Evolutionary conservation across 164 flowering plant species (phyloP).

Genomic region (Buxus sempervirens): DNA sequence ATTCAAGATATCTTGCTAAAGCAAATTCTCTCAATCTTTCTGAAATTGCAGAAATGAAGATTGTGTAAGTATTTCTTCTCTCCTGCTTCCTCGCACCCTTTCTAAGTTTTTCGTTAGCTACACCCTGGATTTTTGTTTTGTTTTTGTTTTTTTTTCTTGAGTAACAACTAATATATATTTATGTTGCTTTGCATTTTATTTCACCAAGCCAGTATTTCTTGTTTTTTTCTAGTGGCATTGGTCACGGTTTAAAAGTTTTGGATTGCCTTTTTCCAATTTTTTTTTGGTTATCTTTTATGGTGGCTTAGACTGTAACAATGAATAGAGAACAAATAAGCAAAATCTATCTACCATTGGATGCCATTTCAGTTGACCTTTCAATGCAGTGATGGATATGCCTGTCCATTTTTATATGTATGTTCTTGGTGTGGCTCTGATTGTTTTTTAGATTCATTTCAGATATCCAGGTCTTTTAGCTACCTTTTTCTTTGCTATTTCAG

Average conservation of each 20-base stretch:
- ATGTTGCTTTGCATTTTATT: background rate
- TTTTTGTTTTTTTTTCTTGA: background rate
- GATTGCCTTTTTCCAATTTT: no score
- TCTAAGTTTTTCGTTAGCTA: no score
- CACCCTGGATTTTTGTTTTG: background rate
- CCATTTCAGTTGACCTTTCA: no score
- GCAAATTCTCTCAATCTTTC: slow-evolving; percentile 93
- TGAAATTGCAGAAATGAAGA: slow-evolving; percentile 99
- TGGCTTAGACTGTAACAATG: no score
- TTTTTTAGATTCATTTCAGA: background rate
- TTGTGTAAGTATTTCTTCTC: slow-evolving; percentile 82
- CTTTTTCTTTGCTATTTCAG: slow-evolving; percentile 34
- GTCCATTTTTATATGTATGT: background rate
- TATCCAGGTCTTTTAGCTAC: background rate
- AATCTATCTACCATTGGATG: no score
- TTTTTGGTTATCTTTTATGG: no score
- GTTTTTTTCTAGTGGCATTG: no score
- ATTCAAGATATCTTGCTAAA: slow-evolving; percentile 94
- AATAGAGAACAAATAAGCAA: no score
- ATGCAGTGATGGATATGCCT: no score
- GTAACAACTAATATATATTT: background rate
- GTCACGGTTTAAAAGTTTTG: no score
- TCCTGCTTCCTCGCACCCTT: no score
- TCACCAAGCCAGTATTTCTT: background rate
- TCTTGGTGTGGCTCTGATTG: background rate